Conservation (phyloP, 2,329 filamentous ascomycete genomes). For the Myriosclerotinia duriaeana region DNA sequence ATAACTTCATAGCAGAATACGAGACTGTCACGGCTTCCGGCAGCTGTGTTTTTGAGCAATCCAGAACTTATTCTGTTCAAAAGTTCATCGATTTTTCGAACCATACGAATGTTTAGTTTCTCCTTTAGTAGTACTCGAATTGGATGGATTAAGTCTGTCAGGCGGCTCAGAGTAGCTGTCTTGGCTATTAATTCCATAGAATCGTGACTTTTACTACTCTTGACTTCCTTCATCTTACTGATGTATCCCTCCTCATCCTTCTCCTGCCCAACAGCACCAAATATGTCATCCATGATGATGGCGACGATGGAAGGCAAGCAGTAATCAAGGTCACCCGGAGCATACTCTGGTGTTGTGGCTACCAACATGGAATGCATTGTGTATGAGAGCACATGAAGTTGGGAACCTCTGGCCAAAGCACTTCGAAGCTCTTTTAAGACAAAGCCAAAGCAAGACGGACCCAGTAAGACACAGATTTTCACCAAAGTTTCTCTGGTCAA, state of each 20-base stretch:
- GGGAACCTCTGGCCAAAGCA: slow-evolving; percentile 81
- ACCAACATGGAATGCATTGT: slow-evolving; percentile 91
- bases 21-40: slow-evolving; percentile 78
- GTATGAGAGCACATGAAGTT: slow-evolving; percentile 91
- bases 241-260: slow-evolving; percentile 96
- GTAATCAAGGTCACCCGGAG: slow-evolving; percentile 84
- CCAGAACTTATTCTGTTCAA: slow-evolving; percentile 80
- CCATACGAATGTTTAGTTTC: slow-evolving; percentile 77
- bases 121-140: slow-evolving; percentile 77
- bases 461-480: slow-evolving; percentile 78
- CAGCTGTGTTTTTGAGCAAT: slow-evolving; percentile 75
- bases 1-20: slow-evolving; percentile 95
- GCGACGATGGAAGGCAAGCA: slow-evolving; percentile 75
- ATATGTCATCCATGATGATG: slow-evolving; percentile 96
- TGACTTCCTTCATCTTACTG: slow-evolving; percentile 95
- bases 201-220: slow-evolving; percentile 96
- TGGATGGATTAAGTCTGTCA: slow-evolving; percentile 75
- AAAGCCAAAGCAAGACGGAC: slow-evolving; percentile 82
- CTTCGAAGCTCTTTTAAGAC: slow-evolving; percentile 87
- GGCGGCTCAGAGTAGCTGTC: slow-evolving; percentile 70
- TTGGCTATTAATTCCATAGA: slow-evolving; percentile 92
- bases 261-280: slow-evolving; percentile 87
- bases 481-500: slow-evolving; percentile 85
- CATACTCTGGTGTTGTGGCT: slow-evolving; percentile 67
- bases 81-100: slow-evolving; percentile 87